Percentiles rank a stretch among this genome's conserved stretches.
phyloP scores from a whole-genome alignment of 495 filamentous ascomycete species.

The Neurospora cerealis region DNA sequence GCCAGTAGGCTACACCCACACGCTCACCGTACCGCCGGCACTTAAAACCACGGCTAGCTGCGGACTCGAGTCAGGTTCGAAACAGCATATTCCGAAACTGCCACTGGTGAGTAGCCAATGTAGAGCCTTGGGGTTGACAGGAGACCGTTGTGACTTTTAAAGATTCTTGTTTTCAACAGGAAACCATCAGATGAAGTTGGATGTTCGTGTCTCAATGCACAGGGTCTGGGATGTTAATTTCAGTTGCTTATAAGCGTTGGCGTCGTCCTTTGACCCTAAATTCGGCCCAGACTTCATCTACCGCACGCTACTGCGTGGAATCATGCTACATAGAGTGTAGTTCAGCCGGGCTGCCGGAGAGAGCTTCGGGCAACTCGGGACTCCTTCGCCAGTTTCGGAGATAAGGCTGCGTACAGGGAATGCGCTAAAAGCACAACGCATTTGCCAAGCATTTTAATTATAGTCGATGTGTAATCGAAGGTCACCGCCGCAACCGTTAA shows the following conservation, averaged over 20 bases:
- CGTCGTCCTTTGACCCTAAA: not conserved
- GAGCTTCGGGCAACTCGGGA: not conserved
- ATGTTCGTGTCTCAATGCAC: not conserved
- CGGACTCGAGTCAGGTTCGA: not conserved
- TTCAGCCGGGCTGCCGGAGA: not conserved
- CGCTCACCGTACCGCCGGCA: not conserved
- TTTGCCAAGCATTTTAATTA: not conserved
- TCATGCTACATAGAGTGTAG: not conserved
- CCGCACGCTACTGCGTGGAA: not conserved
- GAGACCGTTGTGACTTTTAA: not conserved
- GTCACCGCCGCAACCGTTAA: not conserved
- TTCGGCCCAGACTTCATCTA: not conserved
- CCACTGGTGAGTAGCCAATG: not conserved
- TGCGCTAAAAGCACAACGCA: not conserved
- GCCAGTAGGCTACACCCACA: not conserved
- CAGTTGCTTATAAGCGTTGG: not conserved
- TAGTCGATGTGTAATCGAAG: not conserved
- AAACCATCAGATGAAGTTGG: not conserved
- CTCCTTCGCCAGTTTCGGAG: not conserved
- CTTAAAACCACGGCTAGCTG: not conserved
- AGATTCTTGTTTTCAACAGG: not conserved
- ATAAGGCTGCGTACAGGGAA: not conserved
- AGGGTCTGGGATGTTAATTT: not conserved
- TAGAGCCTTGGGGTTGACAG: not conserved
- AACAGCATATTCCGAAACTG: not conserved